Evolutionary conservation across 495 filamentous ascomycete genomes (phyloP).

Genomic region (Penicillium canescens): DNA sequence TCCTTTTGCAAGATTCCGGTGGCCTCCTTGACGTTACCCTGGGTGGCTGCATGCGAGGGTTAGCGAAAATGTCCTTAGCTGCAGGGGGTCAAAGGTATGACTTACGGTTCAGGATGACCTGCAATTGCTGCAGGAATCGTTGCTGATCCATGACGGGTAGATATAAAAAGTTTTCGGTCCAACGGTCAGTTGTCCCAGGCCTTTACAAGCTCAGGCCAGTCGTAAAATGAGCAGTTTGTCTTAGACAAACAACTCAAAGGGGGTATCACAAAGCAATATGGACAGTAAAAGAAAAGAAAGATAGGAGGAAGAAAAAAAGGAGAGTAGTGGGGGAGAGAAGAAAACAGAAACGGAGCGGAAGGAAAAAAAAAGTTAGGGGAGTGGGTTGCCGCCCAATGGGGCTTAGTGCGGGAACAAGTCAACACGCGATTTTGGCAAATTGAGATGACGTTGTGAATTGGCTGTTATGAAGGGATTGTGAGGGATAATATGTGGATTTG

Average conservation of each 20-base stretch:
- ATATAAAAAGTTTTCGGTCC: not conserved
- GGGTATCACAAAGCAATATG: conserved; percentile 39
- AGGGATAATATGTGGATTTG: no score
- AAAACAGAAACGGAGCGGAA: conserved; percentile 21
- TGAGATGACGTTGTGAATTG: not conserved
- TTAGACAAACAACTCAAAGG: conserved; percentile 34
- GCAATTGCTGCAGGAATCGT: conserved; percentile 70
- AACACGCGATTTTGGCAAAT: conserved; percentile 8
- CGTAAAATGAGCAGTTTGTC: conserved; percentile 36
- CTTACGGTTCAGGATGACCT: conserved; percentile 75
- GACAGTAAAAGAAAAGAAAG: conserved; percentile 26
- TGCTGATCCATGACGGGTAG: conserved; percentile 66
- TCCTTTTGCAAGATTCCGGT: conserved; percentile 88
- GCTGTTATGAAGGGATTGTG: no score
- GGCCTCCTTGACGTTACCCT: conserved; percentile 73
- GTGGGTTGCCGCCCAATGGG: conserved; percentile 16
- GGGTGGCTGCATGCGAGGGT: conserved; percentile 32
- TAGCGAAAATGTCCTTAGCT: conserved; percentile 1
- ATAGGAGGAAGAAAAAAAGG: conserved; percentile 21
- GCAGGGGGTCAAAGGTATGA: conserved; percentile 12
- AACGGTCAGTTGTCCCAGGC: conserved; percentile 22
- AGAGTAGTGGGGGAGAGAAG: conserved; percentile 19
- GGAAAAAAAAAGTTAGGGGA: conserved; percentile 23
- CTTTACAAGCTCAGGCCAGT: conserved; percentile 15
- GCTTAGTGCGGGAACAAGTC: conserved; percentile 16